Evolutionary conservation across 108 stramenopile genomes (phyloP).

Genomic region (Nannochloropsis salina): DNA sequence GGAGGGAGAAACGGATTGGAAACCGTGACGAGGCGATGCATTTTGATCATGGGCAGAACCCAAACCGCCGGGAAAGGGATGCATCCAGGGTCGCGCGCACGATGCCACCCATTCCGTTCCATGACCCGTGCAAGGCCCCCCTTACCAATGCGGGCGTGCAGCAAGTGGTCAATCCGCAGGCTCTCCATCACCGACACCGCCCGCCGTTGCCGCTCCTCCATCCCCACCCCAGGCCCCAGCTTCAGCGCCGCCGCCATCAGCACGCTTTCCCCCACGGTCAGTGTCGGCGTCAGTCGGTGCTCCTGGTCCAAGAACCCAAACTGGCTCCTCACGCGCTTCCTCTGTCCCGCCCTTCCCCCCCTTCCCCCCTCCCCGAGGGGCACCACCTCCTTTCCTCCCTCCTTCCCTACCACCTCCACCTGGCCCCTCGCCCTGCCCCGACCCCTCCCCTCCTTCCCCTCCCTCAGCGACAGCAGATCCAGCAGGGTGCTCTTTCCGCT

Average conservation of each 20-base stretch:
- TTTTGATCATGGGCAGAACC: too few species aligned
- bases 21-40: too few species aligned
- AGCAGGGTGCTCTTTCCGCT: conserved; percentile 32
- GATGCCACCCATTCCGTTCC: too few species aligned
- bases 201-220: conserved; percentile 12
- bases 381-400: background rate
- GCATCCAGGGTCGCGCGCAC: too few species aligned
- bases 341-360: too few species aligned
- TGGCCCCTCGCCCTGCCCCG: background rate
- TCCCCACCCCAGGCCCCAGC: background rate
- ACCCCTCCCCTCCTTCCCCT: background rate
- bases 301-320: conserved; percentile 22
- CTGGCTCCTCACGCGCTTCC: background rate
- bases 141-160: background rate
- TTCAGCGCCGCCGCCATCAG: background rate
- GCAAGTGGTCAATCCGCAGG: background rate
- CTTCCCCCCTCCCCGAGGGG: too few species aligned
- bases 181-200: conserved; percentile 2
- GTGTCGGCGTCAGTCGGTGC: background rate
- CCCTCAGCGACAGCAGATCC: conserved; percentile 22
- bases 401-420: background rate
- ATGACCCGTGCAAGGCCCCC: too few species aligned
- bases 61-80: too few species aligned
- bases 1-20: too few species aligned
- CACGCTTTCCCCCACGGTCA: conserved; percentile 32